Conservation (phyloP, 352 stramenopile species). For the Phytophthora megakarya region DNA sequence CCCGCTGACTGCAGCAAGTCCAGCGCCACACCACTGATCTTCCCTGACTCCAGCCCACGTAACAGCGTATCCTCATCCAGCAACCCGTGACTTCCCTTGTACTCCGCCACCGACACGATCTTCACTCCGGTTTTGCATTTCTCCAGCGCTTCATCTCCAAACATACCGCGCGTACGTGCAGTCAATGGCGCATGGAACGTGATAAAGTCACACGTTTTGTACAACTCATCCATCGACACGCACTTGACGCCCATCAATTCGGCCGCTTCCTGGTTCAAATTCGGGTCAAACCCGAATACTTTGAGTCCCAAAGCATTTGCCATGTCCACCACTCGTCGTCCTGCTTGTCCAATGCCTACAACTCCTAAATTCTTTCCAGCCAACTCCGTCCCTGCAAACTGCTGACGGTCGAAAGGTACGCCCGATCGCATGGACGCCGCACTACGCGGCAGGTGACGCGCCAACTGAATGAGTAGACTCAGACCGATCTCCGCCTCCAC, state of each 20-base stretch:
- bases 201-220: slow-evolving; percentile 90
- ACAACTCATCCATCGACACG: slow-evolving; percentile 65
- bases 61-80: slow-evolving; percentile 84
- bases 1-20: slow-evolving; percentile 62
- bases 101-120: slow-evolving; percentile 85
- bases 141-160: slow-evolving; percentile 75
- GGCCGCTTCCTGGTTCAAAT: slow-evolving; percentile 69
- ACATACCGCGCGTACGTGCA: slow-evolving; percentile 90
- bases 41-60: slow-evolving; percentile 63
- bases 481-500: slow-evolving; percentile 77
- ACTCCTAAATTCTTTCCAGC: slow-evolving; percentile 67
- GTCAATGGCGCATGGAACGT: slow-evolving; percentile 96
- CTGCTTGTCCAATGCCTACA: slow-evolving; percentile 73
- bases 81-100: slow-evolving; percentile 71
- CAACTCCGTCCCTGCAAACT: slow-evolving; percentile 67
- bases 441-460: slow-evolving; percentile 58
- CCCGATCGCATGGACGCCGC: slow-evolving; percentile 44
- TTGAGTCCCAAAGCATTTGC: slow-evolving; percentile 68
- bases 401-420: slow-evolving; percentile 42
- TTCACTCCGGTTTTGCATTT: slow-evolving; percentile 92
- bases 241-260: slow-evolving; percentile 70
- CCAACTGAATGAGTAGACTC: slow-evolving; percentile 68
- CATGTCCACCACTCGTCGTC: slow-evolving; percentile 77
- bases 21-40: slow-evolving; percentile 86
- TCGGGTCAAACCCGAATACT: slow-evolving; percentile 78